phyloP scores from a whole-genome alignment of 2,329 filamentous ascomycete genomes.

The Alternaria dauci region DNA sequence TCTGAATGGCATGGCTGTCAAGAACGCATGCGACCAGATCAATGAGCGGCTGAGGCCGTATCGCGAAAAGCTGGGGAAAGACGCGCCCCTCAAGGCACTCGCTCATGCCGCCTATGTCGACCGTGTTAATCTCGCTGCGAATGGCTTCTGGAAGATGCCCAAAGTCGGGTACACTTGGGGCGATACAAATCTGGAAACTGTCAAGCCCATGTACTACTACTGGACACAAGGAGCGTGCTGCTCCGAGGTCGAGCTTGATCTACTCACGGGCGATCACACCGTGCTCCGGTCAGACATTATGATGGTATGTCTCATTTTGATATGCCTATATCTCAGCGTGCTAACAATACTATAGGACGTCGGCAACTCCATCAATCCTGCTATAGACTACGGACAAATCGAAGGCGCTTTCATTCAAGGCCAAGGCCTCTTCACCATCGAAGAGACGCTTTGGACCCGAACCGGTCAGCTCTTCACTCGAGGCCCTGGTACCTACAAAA shows the following conservation, averaged over 20 bases:
- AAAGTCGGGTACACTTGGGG: slow-evolving; percentile 95
- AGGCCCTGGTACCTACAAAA: slow-evolving; percentile 79
- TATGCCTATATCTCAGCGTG: neutral
- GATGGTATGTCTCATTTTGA: slow-evolving; percentile 63
- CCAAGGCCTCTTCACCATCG: slow-evolving; percentile 79
- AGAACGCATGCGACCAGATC: slow-evolving; percentile 87
- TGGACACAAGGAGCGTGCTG: slow-evolving; percentile 87
- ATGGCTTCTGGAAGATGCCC: slow-evolving; percentile 96
- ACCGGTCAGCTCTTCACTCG: slow-evolving; percentile 71
- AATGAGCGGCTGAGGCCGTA: slow-evolving; percentile 88
- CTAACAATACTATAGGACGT: slow-evolving; percentile 66
- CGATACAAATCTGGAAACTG: slow-evolving; percentile 42
- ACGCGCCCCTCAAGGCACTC: slow-evolving; percentile 82
- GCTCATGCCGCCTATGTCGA: slow-evolving; percentile 94
- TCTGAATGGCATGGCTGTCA: slow-evolving; percentile 92
- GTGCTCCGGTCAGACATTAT: slow-evolving; percentile 87
- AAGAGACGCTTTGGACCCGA: slow-evolving; percentile 73
- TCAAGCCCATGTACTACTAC: slow-evolving; percentile 88
- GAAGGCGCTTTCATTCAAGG: slow-evolving; percentile 83
- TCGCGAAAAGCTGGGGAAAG: slow-evolving; percentile 77
- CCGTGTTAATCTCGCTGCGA: slow-evolving; percentile 90
- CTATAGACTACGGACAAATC: slow-evolving; percentile 82
- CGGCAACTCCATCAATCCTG: slow-evolving; percentile 77
- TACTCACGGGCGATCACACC: slow-evolving; percentile 91
- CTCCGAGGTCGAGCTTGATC: slow-evolving; percentile 90